Evolutionary conservation across 129 eudicot species (phyloP).

Genomic region (Helianthus tuberosus): DNA sequence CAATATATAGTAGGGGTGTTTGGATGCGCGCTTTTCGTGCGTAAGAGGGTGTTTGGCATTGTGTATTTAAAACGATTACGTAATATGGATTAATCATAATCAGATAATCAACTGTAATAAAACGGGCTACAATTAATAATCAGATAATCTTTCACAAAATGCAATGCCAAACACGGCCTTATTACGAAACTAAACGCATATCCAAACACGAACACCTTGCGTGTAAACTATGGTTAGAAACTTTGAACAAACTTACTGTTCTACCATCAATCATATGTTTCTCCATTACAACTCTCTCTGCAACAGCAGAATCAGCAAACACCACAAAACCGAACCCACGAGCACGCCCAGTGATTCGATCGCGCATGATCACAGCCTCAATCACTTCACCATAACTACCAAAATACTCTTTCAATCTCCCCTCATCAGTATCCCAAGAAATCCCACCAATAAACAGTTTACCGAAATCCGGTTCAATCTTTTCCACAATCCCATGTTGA

Average conservation of each 20-base stretch:
- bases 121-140: too few species aligned
- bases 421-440: constrained; percentile 5
- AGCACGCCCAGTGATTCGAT: neutral
- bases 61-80: neutral
- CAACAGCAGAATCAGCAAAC: constrained; percentile 1
- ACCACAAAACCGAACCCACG: neutral
- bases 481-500: constrained; percentile 4
- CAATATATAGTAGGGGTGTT: neutral
- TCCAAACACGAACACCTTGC: neutral
- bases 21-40: neutral
- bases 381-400: constrained; percentile 1
- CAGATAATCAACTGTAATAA: too few species aligned
- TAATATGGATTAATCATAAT: too few species aligned
- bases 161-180: neutral
- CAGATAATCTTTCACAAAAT: neutral
- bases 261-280: constrained; percentile 7
- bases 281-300: neutral
- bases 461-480: neutral
- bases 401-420: constrained; percentile 1
- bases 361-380: neutral
- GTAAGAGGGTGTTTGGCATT: neutral
- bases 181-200: neutral
- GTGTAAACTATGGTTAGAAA: neutral
- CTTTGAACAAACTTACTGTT: constrained; percentile 5
- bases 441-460: neutral